Evolutionary conservation across 208 protist species (phyloP).

Genomic region (Borovskyia barvae): DNA sequence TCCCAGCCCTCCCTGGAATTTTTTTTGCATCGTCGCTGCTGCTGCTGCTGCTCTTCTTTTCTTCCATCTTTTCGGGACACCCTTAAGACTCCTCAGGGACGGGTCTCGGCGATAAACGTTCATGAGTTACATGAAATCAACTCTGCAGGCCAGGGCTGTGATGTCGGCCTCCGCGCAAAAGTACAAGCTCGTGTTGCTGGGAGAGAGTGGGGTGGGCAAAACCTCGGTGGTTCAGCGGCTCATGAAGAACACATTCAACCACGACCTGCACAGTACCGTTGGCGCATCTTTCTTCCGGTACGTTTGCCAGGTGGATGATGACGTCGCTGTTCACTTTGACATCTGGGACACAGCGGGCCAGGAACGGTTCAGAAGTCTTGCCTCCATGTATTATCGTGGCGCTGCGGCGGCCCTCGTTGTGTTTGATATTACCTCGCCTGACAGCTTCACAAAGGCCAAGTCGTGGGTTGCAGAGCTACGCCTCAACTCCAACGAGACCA

Average conservation of each 20-base stretch:
- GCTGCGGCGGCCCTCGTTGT: conserved; percentile 92
- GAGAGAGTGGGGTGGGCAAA: conserved; percentile 91
- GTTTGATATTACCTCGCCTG: conserved; percentile 95
- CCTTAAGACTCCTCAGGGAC: too few species aligned
- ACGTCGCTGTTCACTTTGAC: conserved; percentile 64
- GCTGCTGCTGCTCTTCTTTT: background rate
- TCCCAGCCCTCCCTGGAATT: background rate
- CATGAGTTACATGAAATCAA: background rate
- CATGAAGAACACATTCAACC: conserved; percentile 73
- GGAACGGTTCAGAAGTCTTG: conserved; percentile 87
- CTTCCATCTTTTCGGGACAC: background rate
- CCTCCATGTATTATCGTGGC: conserved; percentile 92
- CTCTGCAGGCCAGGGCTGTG: background rate
- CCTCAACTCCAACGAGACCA: conserved; percentile 86
- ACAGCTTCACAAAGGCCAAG: conserved; percentile 93
- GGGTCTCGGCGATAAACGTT: too few species aligned
- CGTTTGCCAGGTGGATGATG: conserved; percentile 56
- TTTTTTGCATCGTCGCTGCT: background rate
- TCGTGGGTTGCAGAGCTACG: conserved; percentile 96
- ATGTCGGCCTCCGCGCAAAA: conserved; percentile 37
- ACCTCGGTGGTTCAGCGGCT: conserved; percentile 85
- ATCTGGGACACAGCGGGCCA: conserved; percentile 92
- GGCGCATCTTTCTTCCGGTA: conserved; percentile 86
- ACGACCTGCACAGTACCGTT: conserved; percentile 72
- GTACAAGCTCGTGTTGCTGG: conserved; percentile 88